These are phyloP conservation scores for Kandelia obovata DNA, from an alignment of 345 rosid genomes.

Conservation along the genomic window DNA sequence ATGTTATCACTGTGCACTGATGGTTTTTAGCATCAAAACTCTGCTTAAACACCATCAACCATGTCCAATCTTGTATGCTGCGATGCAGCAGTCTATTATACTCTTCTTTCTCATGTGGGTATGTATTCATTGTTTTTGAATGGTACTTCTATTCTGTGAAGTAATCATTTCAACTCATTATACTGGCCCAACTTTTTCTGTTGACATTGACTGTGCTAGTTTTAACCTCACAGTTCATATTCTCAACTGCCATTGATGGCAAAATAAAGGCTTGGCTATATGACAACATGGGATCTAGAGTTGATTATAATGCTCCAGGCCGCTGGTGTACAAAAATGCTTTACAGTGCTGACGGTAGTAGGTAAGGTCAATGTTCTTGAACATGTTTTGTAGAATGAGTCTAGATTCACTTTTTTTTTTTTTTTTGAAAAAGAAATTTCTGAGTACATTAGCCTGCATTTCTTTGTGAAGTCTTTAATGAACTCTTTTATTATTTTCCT, in stretches of 20 bases:
- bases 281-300: conserved; percentile 76
- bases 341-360: conserved; percentile 80
- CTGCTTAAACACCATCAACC: no score
- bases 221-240: conserved; percentile 54
- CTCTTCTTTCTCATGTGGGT: no score
- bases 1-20: no score
- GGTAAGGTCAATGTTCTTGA: conserved; percentile 37
- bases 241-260: conserved; percentile 77
- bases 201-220: conserved; percentile 13
- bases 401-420: not conserved
- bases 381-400: not conserved
- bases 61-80: no score
- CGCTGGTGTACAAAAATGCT: conserved; percentile 78
- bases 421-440: not conserved
- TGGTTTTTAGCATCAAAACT: no score
- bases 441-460: not conserved
- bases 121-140: no score
- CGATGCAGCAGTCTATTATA: no score
- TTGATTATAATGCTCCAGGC: conserved; percentile 82
- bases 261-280: conserved; percentile 89
- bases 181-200: not conserved
- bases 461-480: not conserved
- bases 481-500: not conserved
- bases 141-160: no score
- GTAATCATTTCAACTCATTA: not conserved